Percentiles rank a stretch among this genome's conserved stretches.
Evolutionary conservation across 768 basidiomycete genomes (phyloP).

Genomic region (Lepiota venenata): DNA sequence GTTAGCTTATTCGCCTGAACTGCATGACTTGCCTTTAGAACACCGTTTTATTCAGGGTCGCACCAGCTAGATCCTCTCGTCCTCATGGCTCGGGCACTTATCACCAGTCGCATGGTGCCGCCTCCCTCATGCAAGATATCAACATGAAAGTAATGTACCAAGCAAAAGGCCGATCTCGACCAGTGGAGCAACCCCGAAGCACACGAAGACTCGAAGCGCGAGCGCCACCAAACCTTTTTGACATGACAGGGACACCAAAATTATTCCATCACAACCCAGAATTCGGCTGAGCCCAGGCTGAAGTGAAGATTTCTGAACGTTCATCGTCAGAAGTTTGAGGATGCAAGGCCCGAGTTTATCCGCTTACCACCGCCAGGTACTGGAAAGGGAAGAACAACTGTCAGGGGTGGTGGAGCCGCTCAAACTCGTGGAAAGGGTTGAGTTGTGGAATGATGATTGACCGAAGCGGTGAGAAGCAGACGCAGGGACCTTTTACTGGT

Average conservation of each 20-base stretch:
- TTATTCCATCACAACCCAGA: background rate
- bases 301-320: background rate
- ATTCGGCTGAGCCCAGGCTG: background rate
- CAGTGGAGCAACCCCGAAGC: background rate
- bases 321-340: background rate
- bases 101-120: background rate
- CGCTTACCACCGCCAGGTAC: background rate
- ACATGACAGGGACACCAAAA: background rate
- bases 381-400: background rate
- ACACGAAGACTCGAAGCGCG: too few relatives aligned
- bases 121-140: too few relatives aligned
- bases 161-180: background rate
- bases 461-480: background rate
- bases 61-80: background rate
- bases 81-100: background rate
- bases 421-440: background rate
- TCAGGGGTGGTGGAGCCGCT: slow-evolving; percentile 1
- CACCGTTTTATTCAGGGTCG: background rate
- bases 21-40: too few relatives aligned
- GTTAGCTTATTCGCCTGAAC: too few relatives aligned
- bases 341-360: background rate
- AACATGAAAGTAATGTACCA: background rate
- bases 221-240: background rate
- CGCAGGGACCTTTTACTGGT: too few relatives aligned
- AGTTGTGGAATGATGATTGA: slow-evolving; percentile 1